These are phyloP conservation scores for Amanita molliuscula DNA, from an alignment of 768 basidiomycete genomes.

Conservation along the genomic window DNA sequence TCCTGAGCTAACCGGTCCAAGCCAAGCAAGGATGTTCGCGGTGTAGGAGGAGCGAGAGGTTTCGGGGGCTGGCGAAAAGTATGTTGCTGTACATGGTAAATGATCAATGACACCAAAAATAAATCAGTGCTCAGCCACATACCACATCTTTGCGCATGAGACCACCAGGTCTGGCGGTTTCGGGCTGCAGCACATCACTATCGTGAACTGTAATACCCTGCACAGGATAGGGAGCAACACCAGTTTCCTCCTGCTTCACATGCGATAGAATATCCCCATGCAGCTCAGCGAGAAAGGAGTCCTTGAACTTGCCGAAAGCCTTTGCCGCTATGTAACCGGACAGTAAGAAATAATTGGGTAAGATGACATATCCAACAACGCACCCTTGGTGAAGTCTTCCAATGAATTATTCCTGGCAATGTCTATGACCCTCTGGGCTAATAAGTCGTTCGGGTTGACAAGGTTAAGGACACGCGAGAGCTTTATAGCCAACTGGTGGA, in stretches of 20 bases:
- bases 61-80: constrained; percentile 71
- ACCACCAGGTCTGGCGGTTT: constrained; percentile 68
- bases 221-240: constrained; percentile 44
- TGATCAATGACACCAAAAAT: neutral
- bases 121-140: constrained; percentile 13
- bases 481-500: constrained; percentile 63
- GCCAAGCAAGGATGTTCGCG: constrained; percentile 72
- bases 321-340: constrained; percentile 42
- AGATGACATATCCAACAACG: constrained; percentile 8
- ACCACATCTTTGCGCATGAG: constrained; percentile 60
- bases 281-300: constrained; percentile 66
- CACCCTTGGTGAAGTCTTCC: constrained; percentile 62
- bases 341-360: neutral
- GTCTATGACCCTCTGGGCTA: constrained; percentile 70
- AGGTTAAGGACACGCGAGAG: constrained; percentile 73
- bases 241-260: constrained; percentile 51
- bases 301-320: constrained; percentile 81
- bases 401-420: constrained; percentile 63
- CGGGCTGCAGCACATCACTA: constrained; percentile 78
- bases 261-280: constrained; percentile 74
- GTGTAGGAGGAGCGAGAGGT: constrained; percentile 67
- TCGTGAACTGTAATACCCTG: constrained; percentile 72
- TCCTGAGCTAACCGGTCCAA: constrained; percentile 83
- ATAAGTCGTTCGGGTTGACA: constrained; percentile 73
- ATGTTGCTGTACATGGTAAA: constrained; percentile 43